These are phyloP conservation scores for Microcyclospora tardicrescens DNA, from an alignment of 2,329 filamentous ascomycete species.

Conservation along the genomic window DNA sequence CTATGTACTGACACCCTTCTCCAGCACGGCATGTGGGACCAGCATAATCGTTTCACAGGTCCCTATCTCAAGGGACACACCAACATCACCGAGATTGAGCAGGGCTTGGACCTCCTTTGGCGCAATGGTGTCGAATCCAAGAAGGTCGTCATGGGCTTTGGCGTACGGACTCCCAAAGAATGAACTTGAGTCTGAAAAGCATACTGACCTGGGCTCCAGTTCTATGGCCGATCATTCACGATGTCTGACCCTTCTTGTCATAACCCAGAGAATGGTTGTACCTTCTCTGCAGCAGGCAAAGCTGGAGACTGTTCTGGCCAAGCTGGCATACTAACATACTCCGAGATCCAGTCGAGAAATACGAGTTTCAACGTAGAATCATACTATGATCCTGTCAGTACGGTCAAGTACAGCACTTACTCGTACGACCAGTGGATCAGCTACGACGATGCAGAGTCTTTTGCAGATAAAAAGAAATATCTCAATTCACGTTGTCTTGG, in stretches of 20 bases:
- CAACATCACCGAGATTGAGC: conserved; percentile 36
- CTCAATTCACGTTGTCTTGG: conserved; percentile 21
- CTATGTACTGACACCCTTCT: too few species aligned
- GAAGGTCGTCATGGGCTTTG: conserved; percentile 33
- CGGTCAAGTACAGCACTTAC: conserved; percentile 23
- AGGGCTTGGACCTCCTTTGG: conserved; percentile 33
- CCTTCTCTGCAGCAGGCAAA: conserved; percentile 8
- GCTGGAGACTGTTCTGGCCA: conserved; percentile 19
- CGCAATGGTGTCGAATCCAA: conserved; percentile 27
- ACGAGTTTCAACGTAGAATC: conserved; percentile 8
- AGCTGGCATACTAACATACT: conserved; percentile 23
- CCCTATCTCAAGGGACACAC: too few species aligned
- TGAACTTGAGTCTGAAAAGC: too few species aligned
- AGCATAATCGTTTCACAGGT: too few species aligned
- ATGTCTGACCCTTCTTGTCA: conserved; percentile 10
- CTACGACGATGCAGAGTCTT: conserved; percentile 27
- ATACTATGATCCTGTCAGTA: conserved; percentile 15
- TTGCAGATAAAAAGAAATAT: conserved; percentile 22
- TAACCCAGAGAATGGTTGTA: conserved; percentile 7
- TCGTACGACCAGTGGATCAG: conserved; percentile 26
- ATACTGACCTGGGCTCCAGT: too few species aligned
- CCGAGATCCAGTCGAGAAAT: conserved; percentile 26
- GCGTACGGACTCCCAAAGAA: too few species aligned
- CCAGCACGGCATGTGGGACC: too few species aligned
- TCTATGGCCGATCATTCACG: conserved; percentile 31